A percentile compares a stretch with the other conserved stretches of the same genome.
Conservation (phyloP, 805 yeast species). For the Jamesozyma gamospora region DNA sequence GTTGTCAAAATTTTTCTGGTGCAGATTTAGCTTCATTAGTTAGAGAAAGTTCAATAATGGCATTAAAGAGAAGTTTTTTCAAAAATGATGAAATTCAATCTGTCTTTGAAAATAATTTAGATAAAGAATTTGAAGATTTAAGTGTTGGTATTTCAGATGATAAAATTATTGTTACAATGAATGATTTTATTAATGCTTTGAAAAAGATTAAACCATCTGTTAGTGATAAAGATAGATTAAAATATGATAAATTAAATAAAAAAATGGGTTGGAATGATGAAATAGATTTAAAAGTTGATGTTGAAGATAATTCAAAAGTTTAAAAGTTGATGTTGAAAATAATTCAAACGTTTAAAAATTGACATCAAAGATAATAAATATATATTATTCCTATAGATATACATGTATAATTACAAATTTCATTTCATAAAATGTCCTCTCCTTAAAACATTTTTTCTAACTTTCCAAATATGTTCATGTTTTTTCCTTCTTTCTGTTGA, state of each 20-base stretch:
- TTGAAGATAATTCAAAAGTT: background rate
- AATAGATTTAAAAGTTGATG: conserved; percentile 21
- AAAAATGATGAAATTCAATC: conserved; percentile 34
- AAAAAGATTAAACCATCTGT: conserved; percentile 80
- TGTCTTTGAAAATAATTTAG: conserved; percentile 39
- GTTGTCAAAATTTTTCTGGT: conserved; percentile 87
- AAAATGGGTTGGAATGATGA: conserved; percentile 63
- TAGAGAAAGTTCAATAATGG: conserved; percentile 87
- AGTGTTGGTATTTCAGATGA: conserved; percentile 27
- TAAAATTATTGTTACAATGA: conserved; percentile 44
- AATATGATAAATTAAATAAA: conserved; percentile 65
- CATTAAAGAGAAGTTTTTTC: conserved; percentile 69
- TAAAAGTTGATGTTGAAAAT: background rate
- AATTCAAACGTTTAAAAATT: background rate
- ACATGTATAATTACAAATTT: background rate
- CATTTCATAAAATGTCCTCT: conserved; percentile 30
- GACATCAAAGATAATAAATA: background rate
- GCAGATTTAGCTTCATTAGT: conserved; percentile 90
- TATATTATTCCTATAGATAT: background rate
- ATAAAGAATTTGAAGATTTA: conserved; percentile 33
- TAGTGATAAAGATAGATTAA: conserved; percentile 68
- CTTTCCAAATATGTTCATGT: conserved; percentile 49
- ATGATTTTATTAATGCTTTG: conserved; percentile 66
- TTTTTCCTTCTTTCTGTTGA: conserved; percentile 30
- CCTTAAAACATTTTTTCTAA: conserved; percentile 46